These are phyloP conservation scores for Chamaenerion angustifolium DNA, from an alignment of 345 rosid genomes.

Conservation along the genomic window DNA sequence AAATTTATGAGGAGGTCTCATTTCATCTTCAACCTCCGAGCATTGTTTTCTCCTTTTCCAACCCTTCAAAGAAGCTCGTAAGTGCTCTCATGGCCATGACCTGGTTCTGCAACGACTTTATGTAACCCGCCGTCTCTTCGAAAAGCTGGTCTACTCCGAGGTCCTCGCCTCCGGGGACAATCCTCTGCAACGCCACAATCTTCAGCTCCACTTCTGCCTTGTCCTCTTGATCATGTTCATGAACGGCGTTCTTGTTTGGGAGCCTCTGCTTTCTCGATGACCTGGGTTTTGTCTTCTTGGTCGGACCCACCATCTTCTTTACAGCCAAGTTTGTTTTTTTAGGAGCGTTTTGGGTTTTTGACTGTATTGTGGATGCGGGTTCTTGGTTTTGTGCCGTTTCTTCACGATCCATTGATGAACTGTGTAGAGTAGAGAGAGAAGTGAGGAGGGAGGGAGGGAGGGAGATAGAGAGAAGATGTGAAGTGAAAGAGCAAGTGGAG, in stretches of 20 bases:
- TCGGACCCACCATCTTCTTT: background rate
- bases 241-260: constrained; percentile 4
- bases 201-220: constrained; percentile 33
- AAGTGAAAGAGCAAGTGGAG: constrained; percentile 4
- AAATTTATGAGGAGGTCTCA: no score
- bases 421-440: constrained; percentile 5
- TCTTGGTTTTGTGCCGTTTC: background rate
- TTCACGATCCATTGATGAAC: constrained; percentile 4
- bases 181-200: constrained; percentile 57
- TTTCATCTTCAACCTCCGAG: constrained; percentile 23
- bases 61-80: constrained; percentile 28
- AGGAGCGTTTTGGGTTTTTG: background rate
- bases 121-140: constrained; percentile 64
- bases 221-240: constrained; percentile 23
- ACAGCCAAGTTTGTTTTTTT: constrained; percentile 1
- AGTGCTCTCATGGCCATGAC: constrained; percentile 48
- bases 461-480: constrained; percentile 9
- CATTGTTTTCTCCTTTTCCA: constrained; percentile 40
- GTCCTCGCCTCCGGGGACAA: constrained; percentile 56
- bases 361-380: constrained; percentile 9
- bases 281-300: background rate
- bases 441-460: constrained; percentile 5
- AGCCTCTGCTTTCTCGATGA: constrained; percentile 6
- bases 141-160: constrained; percentile 47
- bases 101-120: constrained; percentile 44